Conservation (phyloP, 1,139 yeast genomes). For the Geotrichum cucujoidarum region DNA sequence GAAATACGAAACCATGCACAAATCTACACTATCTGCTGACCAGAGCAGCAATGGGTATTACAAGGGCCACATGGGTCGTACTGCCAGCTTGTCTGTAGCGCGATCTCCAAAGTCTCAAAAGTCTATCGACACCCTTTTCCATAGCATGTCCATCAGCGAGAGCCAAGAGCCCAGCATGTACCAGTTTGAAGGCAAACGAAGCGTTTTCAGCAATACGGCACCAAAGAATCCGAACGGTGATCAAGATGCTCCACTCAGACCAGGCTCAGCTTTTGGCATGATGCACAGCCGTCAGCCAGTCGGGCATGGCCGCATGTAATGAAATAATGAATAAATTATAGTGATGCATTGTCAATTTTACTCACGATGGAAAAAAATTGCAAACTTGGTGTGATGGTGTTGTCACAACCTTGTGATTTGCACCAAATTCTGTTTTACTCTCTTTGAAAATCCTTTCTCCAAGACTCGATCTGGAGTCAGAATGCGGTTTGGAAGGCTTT, state of each 20-base stretch:
- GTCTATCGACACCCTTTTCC: background rate
- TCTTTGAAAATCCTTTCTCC: no score
- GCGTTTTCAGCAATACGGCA: background rate
- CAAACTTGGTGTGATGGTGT: no score
- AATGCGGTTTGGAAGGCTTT: no score
- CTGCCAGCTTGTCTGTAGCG: background rate
- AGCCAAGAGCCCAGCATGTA: background rate
- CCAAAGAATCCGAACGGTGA: background rate
- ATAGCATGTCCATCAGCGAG: background rate
- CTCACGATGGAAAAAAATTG: no score
- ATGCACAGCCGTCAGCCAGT: slow-evolving; percentile 16
- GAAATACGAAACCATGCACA: no score
- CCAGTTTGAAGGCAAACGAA: background rate
- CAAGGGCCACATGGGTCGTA: background rate
- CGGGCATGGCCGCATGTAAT: slow-evolving; percentile 14
- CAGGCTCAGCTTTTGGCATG: slow-evolving; percentile 17
- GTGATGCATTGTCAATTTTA: no score
- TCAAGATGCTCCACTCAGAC: slow-evolving; percentile 5
- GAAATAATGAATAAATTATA: slow-evolving; percentile 1
- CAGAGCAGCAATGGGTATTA: slow-evolving; percentile 1
- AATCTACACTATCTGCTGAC: no score
- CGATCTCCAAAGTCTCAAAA: background rate
- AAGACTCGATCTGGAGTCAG: no score
- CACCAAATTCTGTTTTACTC: no score
- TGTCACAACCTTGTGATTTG: no score